Base-by-base conservation (phyloP, 805 yeast species). In the Candida mattraensis region DNA sequence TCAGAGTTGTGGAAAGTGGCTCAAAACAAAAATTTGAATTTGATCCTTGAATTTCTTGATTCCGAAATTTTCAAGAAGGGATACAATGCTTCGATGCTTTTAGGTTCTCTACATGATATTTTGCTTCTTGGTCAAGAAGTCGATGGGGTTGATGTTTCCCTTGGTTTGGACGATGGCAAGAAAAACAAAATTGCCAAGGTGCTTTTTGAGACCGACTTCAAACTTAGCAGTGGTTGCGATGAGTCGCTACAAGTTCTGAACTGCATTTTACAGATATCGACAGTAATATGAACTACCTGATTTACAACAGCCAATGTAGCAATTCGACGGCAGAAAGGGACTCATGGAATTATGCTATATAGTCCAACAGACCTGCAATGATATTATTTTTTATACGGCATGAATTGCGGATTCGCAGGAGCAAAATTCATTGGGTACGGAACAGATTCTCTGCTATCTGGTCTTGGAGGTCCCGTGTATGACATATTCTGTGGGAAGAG, bases 171-270 rank as follows among this genome's bases (percentile, higher is more conserved):
- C 48, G 84, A 81, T 1, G 46, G 51, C 1, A 77, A 78, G 42
- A 93, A 91, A 56, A 84, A 79, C 53, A 51, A 61, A 28, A 73
- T 87, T 8, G 74, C 96, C 0, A 61, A 69, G 53, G 61, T 78
- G 5, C 60, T 93, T 17, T 87, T 88, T 50, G 83, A 79, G 27
- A 72, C 87, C 0, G 98, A 91, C 58, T 73, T 76, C 32, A 73
- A 80, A 35, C 66, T 91, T 36, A 73, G 80, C 35, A 87, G 80
- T 53, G 99, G 99, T 11, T 77, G 95, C 4, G 94, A 88, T 51
- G 99, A 91, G 57, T 87, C 84, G 40, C 64, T 91, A 18, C 95
- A 86, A 50, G 53, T 93, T 15, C 69, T 91, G 47, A 83, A 85
- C 49, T 67, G 87, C 47, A 50, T 77, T 19, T 52, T 74, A 8